Base-by-base conservation (phyloP, 2,329 filamentous ascomycete species). In the Clonostachys solani region DNA sequence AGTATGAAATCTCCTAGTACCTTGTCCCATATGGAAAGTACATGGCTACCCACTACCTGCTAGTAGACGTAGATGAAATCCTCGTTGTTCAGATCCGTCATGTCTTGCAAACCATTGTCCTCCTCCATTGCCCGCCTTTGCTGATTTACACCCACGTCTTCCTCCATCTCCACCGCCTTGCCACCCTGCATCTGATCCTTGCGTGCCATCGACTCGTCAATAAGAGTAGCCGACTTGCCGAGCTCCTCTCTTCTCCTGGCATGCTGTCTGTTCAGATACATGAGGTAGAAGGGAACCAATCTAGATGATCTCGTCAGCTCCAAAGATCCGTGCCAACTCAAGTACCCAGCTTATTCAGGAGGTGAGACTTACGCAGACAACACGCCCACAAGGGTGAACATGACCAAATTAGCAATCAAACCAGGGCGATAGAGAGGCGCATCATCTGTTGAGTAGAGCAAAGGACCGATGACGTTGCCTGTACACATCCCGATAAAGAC, bases 381-480 rank as follows among this genome's bases (percentile, higher is more conserved):
- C 4, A 75, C 56, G 9, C 79, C 71, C 19, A 85, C 67, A 2
- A 77, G 66, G 23, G 81, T 66, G 59, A 84, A 86, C 38, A 86
- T 67, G 0, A 72, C 70, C 6, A 86, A 71, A 48, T 83, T 84
- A 4, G 77, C 75, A 15, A 72, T 66, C 2, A 86, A 67, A 2
- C 82, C 81, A 13, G 78, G 69, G 7, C 63, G 63, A 55, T 86
- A 86, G 3, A 72, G 62, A 0, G 82, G 82, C 33, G 74, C 76
- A 54, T 86, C 80, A 4, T 68, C 69, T 0, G 78, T 76, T 23
- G 73, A 80, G 63, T 86, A 60, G 2, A 86, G 64, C 47, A 80
- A 77, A 0, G 82, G 82, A 0, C 83, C 83, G n/a, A 85, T 70
- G 42, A 85, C 78, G 53, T 86, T 86, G 8, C 82, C 83, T 2